Evolutionary conservation across 2,329 filamentous ascomycete species (phyloP).

Genomic region (Venturia asperata): DNA sequence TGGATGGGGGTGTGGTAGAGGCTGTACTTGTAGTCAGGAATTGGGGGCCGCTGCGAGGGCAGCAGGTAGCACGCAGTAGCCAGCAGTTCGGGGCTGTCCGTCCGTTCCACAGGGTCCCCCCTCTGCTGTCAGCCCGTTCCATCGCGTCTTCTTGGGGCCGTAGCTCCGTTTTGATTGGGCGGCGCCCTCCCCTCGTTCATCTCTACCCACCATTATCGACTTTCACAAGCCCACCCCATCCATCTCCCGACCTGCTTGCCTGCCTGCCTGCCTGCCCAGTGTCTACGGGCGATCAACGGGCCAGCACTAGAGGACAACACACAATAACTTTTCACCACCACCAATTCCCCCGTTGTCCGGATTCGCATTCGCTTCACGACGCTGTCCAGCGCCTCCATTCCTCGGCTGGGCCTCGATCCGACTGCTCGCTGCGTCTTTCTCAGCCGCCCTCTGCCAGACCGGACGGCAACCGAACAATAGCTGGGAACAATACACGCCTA

Average conservation of each 20-base stretch:
- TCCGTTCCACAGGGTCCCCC: background rate
- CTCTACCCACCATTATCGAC: background rate
- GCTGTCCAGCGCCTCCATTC: background rate
- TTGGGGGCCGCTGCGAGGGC: background rate
- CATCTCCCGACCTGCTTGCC: background rate
- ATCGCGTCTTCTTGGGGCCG: background rate
- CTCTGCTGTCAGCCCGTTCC: constrained; percentile 3
- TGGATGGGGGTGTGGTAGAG: background rate
- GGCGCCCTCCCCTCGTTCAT: background rate
- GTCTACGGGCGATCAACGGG: background rate
- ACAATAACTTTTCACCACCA: background rate
- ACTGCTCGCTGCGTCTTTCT: background rate
- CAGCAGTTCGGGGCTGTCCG: background rate
- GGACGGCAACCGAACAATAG: background rate
- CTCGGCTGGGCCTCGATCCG: constrained; percentile 3
- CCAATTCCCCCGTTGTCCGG: background rate
- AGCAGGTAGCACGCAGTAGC: background rate
- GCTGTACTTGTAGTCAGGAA: too few species aligned
- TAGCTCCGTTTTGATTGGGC: background rate
- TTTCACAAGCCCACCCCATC: background rate
- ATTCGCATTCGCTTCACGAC: background rate
- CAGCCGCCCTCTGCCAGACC: background rate
- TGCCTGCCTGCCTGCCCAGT: background rate
- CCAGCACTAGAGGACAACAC: background rate
- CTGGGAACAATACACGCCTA: background rate